Evolutionary conservation across 495 filamentous ascomycete species (phyloP), one percentile per base, ranked within the genome.

Genomic region (Arthonia radiata): DNA sequence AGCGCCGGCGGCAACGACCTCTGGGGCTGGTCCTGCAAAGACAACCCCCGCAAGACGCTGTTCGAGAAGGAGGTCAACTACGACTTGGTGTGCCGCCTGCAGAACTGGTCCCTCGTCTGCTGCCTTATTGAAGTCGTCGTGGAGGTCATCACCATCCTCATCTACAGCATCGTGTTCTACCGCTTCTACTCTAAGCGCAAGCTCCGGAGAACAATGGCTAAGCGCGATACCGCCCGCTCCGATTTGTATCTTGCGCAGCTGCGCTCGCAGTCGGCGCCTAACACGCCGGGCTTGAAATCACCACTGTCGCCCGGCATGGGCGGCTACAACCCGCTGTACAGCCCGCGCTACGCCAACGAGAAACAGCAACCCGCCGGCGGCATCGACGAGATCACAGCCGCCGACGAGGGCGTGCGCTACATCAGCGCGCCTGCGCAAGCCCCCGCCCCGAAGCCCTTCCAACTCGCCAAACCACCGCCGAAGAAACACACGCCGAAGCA

Each of bases 31-130:
- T 61, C 77, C 3, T 99, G 86, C 42, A 74, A 78, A 15, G 60
- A 91, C 34, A 94, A 93, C 43, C 70, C 64, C 25, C 65, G 86
- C 27, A 48, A 67, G 21, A 46, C 74, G 31, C 47, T 89, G 13
- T 92, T 79, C 46, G 44, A 64, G 31, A 49, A 79, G 14, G 66
- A 78, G 27, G 61, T 99, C 32, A 61, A 81, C 48, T 99, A 93
- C 50, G 64, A 61, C 25, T 67, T 99, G n/a, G 61, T 94, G 40
- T 99, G 86, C 56, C 76, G 86, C 43, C 64, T 93, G 33, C 79
- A 92, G 73, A 77, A 91, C 50, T 99, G 86, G 86, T 64, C 73
- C 12, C 64, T 99, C 26, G 71, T 99, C 38, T 99, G 86, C 57
- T 75, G 75, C 43, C 74, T 99, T 42, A 94, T 99, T 51, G 86